phyloP scores from a whole-genome alignment of 2,329 filamentous ascomycete species.

The Aurifilum marmelostoma region DNA sequence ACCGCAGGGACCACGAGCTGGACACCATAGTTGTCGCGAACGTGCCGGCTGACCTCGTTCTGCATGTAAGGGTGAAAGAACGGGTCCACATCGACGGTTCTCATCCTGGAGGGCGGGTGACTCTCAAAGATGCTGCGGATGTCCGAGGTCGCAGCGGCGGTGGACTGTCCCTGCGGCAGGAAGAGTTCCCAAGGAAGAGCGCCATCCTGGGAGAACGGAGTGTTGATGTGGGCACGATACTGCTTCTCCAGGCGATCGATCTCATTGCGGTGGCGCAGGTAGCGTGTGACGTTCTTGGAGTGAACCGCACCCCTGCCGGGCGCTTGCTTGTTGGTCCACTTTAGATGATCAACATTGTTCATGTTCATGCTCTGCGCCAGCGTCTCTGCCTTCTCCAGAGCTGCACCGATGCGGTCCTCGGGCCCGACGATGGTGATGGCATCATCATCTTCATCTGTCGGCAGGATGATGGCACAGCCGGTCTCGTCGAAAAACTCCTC shows the following conservation, averaged over 20 bases:
- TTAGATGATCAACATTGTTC: slow-evolving; percentile 75
- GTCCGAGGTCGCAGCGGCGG: slow-evolving; percentile 73
- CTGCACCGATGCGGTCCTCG: slow-evolving; percentile 70
- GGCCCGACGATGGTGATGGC: slow-evolving; percentile 85
- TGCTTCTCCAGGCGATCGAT: slow-evolving; percentile 79
- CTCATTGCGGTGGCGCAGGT: slow-evolving; percentile 79
- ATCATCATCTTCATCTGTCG: slow-evolving; percentile 77
- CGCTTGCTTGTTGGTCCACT: slow-evolving; percentile 55
- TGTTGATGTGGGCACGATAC: slow-evolving; percentile 86
- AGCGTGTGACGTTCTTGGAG: slow-evolving; percentile 84
- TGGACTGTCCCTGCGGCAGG: slow-evolving; percentile 82
- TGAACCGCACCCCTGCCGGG: slow-evolving; percentile 75
- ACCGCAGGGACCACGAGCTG: slow-evolving; percentile 72
- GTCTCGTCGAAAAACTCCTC: slow-evolving; percentile 90
- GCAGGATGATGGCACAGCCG: slow-evolving; percentile 85
- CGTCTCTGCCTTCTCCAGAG: slow-evolving; percentile 83
- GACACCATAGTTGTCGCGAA: slow-evolving; percentile 72
- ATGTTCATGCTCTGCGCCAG: slow-evolving; percentile 86
- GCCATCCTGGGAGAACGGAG: slow-evolving; percentile 70
- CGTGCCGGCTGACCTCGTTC: slow-evolving; percentile 62
- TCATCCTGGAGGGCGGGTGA: slow-evolving; percentile 74
- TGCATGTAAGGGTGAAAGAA: slow-evolving; percentile 79
- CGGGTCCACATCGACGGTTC: slow-evolving; percentile 69
- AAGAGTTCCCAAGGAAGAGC: slow-evolving; percentile 86
- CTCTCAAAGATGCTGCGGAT: slow-evolving; percentile 74